Percentiles rank a stretch among this genome's conserved stretches.
Evolutionary conservation across 495 filamentous ascomycete genomes (phyloP).

Genomic region (Oidiodendron maius): DNA sequence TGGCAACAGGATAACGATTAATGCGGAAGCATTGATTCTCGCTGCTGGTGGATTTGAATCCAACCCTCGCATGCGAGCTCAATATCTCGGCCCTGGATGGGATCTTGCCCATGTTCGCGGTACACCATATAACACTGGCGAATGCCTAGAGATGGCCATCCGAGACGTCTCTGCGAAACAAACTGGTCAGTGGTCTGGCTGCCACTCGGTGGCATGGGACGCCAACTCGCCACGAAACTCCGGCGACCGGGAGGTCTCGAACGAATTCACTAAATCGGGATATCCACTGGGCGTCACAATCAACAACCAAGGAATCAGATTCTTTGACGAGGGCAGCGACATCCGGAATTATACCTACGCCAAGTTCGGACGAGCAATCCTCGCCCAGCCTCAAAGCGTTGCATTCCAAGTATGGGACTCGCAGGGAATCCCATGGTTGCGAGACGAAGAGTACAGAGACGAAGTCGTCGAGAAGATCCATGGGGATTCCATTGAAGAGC

Average conservation of each 20-base stretch:
- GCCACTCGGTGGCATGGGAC: conserved; percentile 58
- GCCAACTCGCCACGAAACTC: conserved; percentile 43
- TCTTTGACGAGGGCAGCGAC: conserved; percentile 60
- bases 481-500: conserved; percentile 41
- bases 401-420: conserved; percentile 62
- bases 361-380: conserved; percentile 49
- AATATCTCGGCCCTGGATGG: conserved; percentile 58
- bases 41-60: conserved; percentile 59
- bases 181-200: conserved; percentile 55
- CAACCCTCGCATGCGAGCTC: conserved; percentile 42
- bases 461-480: conserved; percentile 45
- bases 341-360: conserved; percentile 61
- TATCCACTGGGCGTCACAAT: conserved; percentile 61
- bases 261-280: conserved; percentile 61
- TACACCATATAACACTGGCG: conserved; percentile 55
- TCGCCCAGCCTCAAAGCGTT: conserved; percentile 45
- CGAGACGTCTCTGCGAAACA: conserved; percentile 39
- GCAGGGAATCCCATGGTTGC: conserved; percentile 37
- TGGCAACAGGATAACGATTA: conserved; percentile 25
- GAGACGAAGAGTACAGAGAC: conserved; percentile 51
- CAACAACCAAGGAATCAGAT: conserved; percentile 48
- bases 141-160: conserved; percentile 42
- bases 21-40: conserved; percentile 40
- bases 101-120: conserved; percentile 54
- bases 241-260: conserved; percentile 48